A percentile compares a stretch with the other conserved stretches of the same genome.
Conservation (phyloP, 768 basidiomycete species). For the Macrocybe gigantea region DNA sequence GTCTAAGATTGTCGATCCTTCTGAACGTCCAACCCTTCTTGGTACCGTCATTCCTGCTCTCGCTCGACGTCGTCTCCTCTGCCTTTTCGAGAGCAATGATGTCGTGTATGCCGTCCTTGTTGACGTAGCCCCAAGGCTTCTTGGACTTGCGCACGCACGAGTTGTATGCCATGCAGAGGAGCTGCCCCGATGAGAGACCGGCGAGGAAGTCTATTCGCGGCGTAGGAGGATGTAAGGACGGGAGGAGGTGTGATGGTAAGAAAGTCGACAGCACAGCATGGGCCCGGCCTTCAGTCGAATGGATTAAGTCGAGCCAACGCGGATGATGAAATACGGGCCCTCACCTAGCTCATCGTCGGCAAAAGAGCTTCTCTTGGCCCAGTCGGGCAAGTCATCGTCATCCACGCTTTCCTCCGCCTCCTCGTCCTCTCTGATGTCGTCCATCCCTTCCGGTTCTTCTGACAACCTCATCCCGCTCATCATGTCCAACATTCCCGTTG, state of each 20-base stretch:
- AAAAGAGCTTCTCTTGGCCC: constrained; percentile 65
- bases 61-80: constrained; percentile 24
- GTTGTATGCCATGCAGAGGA: constrained; percentile 81
- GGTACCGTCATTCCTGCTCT: constrained; percentile 29
- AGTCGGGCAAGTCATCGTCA: constrained; percentile 69
- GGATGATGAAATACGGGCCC: constrained; percentile 1
- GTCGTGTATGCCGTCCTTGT: constrained; percentile 71
- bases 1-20: constrained; percentile 75
- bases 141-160: constrained; percentile 71
- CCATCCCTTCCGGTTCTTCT: constrained; percentile 56
- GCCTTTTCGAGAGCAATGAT: constrained; percentile 60
- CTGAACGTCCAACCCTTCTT: constrained; percentile 80
- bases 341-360: constrained; percentile 52
- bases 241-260: constrained; percentile 52
- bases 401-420: constrained; percentile 43
- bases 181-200: constrained; percentile 67
- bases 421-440: constrained; percentile 38
- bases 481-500: constrained; percentile 51
- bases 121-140: constrained; percentile 87
- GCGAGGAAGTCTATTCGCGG: constrained; percentile 39
- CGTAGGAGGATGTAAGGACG: constrained; percentile 26
- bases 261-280: constrained; percentile 55
- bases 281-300: constrained; percentile 43
- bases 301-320: neutral
- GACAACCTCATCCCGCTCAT: constrained; percentile 41